These are phyloP conservation scores for Phytophthora boehmeriae DNA, from an alignment of 352 stramenopile genomes.

Conservation along the genomic window DNA sequence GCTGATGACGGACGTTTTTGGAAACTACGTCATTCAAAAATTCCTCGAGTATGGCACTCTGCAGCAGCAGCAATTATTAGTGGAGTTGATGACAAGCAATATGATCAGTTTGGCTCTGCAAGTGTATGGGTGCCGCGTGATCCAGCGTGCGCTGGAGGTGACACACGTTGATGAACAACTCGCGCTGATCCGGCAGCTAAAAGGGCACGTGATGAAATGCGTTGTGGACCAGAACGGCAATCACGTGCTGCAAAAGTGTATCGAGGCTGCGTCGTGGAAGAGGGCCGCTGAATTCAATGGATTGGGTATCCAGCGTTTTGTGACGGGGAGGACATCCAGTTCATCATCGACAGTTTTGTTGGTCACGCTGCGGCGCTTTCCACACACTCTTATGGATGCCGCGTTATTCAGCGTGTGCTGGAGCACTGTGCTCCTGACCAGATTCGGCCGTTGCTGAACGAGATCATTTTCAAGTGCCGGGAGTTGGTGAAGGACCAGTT, in stretches of 20 bases:
- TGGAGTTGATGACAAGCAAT: constrained; percentile 90
- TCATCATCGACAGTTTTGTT: constrained; percentile 97
- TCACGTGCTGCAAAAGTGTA: constrained; percentile 99
- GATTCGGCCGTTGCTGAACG: constrained; percentile 92
- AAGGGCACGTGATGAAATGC: constrained; percentile 89
- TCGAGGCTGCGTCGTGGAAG: constrained; percentile 89
- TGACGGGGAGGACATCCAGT: constrained; percentile 94
- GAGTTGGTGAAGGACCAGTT: constrained; percentile 96
- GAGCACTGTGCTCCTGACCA: constrained; percentile 94
- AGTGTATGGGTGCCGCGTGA: constrained; percentile 96
- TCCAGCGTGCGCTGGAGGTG: constrained; percentile 93
- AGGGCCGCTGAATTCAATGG: constrained; percentile 23
- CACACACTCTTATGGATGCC: constrained; percentile 98
- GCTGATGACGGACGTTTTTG: constrained; percentile 96
- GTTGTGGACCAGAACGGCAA: constrained; percentile 99
- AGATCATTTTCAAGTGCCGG: constrained; percentile 92
- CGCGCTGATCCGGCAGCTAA: constrained; percentile 77
- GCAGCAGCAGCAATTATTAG: constrained; percentile 88
- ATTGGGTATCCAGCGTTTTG: constrained; percentile 32
- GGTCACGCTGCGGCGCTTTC: constrained; percentile 91
- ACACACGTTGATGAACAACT: constrained; percentile 78
- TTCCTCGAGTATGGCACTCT: constrained; percentile 94
- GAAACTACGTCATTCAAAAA: constrained; percentile 99
- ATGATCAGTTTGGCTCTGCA: constrained; percentile 96
- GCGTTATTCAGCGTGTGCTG: constrained; percentile 97